Evolutionary conservation across 1,139 yeast genomes (phyloP).

Genomic region (Taphrina confusa): DNA sequence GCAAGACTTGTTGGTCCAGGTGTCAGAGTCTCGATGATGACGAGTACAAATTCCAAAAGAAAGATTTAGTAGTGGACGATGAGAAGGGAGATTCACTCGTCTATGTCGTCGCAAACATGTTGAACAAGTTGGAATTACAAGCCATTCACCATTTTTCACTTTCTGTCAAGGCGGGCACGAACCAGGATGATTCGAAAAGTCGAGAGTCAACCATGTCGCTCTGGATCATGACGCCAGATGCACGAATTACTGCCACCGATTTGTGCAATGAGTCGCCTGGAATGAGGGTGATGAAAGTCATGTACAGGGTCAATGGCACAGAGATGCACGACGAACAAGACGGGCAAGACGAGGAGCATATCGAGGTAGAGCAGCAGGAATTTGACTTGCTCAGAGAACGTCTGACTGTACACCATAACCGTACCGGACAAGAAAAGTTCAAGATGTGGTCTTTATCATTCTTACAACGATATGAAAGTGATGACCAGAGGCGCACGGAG

Average conservation of each 20-base stretch:
- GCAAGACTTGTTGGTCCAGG: not conserved
- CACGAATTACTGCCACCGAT: slow-evolving; percentile 3
- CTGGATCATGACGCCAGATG: slow-evolving; percentile 26
- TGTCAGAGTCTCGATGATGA: not conserved
- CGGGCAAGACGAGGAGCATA: not conserved
- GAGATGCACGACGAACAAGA: not conserved
- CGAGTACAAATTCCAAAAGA: not conserved
- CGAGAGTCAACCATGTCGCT: not conserved
- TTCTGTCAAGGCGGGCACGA: not conserved
- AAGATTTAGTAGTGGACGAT: not conserved
- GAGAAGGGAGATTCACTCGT: not conserved
- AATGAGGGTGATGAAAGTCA: not conserved
- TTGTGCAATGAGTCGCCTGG: not conserved
- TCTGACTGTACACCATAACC: not conserved
- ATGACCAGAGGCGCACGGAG: too few relatives aligned
- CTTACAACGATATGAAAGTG: slow-evolving; percentile 1
- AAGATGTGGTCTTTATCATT: slow-evolving; percentile 1
- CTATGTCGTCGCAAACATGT: slow-evolving; percentile 11
- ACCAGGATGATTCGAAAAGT: too few relatives aligned
- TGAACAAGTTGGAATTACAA: slow-evolving; percentile 10
- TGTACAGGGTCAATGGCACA: not conserved
- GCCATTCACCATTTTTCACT: slow-evolving; percentile 18
- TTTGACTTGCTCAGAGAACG: not conserved
- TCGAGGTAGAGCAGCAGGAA: not conserved
- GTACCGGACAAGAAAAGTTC: not conserved